Evolutionary conservation across 768 basidiomycete genomes (phyloP), one percentile per base, ranked within the genome.

Genomic region (Suillus spraguei): DNA sequence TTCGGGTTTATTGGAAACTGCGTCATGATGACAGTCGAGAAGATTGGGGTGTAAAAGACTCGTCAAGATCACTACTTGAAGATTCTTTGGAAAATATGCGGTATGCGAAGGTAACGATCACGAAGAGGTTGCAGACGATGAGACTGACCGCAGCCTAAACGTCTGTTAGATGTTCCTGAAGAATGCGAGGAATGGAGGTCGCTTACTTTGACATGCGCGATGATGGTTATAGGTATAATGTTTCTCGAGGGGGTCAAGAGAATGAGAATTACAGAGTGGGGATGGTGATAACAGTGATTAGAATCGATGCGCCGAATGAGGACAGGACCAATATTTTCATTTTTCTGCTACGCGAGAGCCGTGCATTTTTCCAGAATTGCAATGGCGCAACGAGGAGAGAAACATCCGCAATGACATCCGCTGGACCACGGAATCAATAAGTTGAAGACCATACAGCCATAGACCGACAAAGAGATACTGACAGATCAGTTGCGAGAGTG

Each of bases 101-200:
- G 49, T 69, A 67, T 9, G 65, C 24, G 7, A 70, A 73, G 20
- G 69, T 44, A 13, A 73, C 68, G 39, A 74, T 64, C 44, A 76
- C 74, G 50, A 74, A 61, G n/a, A 71, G 59, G 22, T 72, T 73
- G 64, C 73, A 75, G 5, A 74, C 60, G 42, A 76, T 58, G 24
- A 71, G 47, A 5, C 72, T 64, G 32, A 71, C 55, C 5, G 74
- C 70, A 8, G 69, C 36, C 72, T 72, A 41, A 28, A 24, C 10
- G 8, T 41, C 5, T 24, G 11, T 58, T 10, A 39, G 38, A 36
- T 17, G 5, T 28, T 44, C 13, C 36, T 11, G 28, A 35, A 41
- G 22, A 22, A 28, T 42, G 35, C 24, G 10, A 60, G 10, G 13
- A 47, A 24, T 13, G 16, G 53, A 64, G 44, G 14, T 5, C 11